Evolutionary conservation across 768 basidiomycete species (phyloP).

Genomic region (Amanita muscaria): DNA sequence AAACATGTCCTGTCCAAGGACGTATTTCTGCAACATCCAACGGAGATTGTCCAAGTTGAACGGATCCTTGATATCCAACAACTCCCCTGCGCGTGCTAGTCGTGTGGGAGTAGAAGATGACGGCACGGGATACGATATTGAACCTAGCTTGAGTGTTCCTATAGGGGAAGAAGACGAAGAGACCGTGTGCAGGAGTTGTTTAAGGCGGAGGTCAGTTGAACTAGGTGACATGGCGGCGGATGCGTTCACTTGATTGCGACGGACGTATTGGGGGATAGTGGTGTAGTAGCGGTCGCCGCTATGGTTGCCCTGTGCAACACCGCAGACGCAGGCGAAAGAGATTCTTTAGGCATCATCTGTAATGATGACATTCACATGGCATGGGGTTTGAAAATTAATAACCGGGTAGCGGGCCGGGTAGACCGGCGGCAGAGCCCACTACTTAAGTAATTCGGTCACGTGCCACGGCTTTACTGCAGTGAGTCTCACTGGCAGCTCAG

Average conservation of each 20-base stretch:
- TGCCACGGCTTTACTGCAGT: no score
- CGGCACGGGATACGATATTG: slow-evolving; percentile 48
- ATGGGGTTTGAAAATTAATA: no score
- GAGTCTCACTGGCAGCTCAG: no score
- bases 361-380: no score
- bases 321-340: no score
- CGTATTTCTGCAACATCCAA: slow-evolving; percentile 60
- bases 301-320: no score
- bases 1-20: slow-evolving; percentile 61
- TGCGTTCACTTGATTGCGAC: background rate
- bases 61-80: slow-evolving; percentile 43
- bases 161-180: slow-evolving; percentile 28
- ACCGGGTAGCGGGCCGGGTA: no score
- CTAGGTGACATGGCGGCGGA: slow-evolving; percentile 24
- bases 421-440: no score
- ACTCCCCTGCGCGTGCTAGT: slow-evolving; percentile 33
- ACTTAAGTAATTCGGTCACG: no score
- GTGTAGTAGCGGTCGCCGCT: no score
- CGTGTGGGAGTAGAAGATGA: slow-evolving; percentile 16
- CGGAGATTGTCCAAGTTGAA: slow-evolving; percentile 51
- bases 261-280: no score
- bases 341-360: no score
- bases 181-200: slow-evolving; percentile 37
- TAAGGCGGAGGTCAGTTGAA: slow-evolving; percentile 32
- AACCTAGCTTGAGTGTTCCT: slow-evolving; percentile 49